Evolutionary conservation across 2,329 filamentous ascomycete species (phyloP), one percentile per base, ranked within the genome.

Genomic region (Fusarium agapanthi): DNA sequence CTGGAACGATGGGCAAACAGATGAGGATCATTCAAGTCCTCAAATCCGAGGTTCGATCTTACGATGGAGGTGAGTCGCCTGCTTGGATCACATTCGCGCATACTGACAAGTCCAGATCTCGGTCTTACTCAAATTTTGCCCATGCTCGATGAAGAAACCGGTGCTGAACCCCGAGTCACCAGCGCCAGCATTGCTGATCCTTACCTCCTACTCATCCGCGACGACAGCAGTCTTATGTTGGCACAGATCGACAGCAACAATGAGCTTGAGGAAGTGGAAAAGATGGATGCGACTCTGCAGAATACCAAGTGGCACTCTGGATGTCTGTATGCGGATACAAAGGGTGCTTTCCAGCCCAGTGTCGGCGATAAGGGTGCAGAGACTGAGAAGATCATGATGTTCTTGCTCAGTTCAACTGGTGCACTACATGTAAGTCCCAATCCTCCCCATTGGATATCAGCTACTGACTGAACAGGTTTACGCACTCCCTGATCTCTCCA

Each of bases 81-180:
- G 13, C 20, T 6, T 41, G 6, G 2, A n/a, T 48, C 51, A 61
- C 40, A 40, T 30, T 35, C 5, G 5, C 35, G n/a, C 20, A 37
- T 47, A 44, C 76, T 80, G 34, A 80, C 65, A 14, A 22, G 1
- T 13, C n/a, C 77, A 94, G 94, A 97, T 80, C 88, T 99, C 66
- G 93, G 92, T 16, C 87, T 99, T 59, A 91, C 92, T 50, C 95
- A 98, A 78, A 98, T 99, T 61, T 88, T 98, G 55, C 94, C 95
- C 2, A 94, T 98, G 88, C 89, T 94, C 69, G 96, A 98, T 76
- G 96, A 97, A 76, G 93, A 96, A 72, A 95, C 92, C 0, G 95
- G 93, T 18, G 91, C 89, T 26, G 94, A 97, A 76, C 91, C 94
- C 9, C 88, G 91, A 59, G 92, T 96, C 45, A 84, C 95, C 50